Evolutionary conservation across 345 rosid genomes (phyloP), one percentile per base, ranked within the genome.

Genomic region (Microcos paniculata): DNA sequence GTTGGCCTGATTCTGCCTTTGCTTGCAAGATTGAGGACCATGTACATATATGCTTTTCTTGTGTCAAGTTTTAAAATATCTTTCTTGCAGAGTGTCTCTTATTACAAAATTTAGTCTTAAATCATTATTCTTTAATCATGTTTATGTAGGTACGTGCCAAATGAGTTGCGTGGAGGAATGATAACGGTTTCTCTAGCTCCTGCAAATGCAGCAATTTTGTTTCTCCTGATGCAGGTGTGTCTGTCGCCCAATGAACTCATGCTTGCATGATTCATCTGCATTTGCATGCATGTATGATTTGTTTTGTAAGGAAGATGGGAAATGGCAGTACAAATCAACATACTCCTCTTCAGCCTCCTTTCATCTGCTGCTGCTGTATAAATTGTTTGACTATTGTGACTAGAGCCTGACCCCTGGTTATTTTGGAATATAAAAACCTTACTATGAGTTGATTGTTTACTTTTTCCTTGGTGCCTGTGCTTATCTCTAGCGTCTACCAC

Each of bases 161-260:
- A 87, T 83, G 94, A 93, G 75, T 78, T 91, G 85, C 97, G 98
- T 79, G 99, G 96, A 77, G 98, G 99, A 81, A 93, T 92, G 99
- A 88, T 96, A 53, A 85, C 91, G 82, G 83, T 93, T 69, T 93
- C 99, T 81, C 85, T 90, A 46, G 91, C 91, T 45, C 95, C 96
- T 74, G 92, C 97, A 53, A 90, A 94, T 87, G 95, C 88, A 24
- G 88, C 89, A 61, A 70, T 90, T 57, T 80, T 94, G 62, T 83
- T 90, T 79, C 70, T 88, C 70, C 51, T 96, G 72, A 79, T 88
- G 68, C 96, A 85, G 75, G 98, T 94, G 45, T 46, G 77, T 70
- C 19, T 71, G 72, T 77, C 23, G 0, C n/a, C 30, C 24, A 7
- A 31, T 30, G 45, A n/a, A 52, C 78, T 11, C 48, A 23, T 57